Base-by-base conservation (phyloP, 164 flowering plant genomes). In the Tetrastigma voinierianum region DNA sequence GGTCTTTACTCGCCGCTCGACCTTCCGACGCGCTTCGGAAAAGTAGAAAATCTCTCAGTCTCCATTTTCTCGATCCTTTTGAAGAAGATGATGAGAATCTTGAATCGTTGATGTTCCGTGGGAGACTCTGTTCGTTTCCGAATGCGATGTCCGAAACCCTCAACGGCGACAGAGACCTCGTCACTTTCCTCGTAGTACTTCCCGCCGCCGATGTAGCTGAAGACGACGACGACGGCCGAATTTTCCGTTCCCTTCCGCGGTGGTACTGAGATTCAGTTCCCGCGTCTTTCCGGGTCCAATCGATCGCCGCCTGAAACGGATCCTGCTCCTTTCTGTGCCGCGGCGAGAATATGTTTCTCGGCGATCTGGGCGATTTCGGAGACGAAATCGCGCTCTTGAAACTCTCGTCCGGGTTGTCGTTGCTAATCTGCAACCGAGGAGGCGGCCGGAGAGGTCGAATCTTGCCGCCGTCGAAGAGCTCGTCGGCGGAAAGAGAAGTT, bases 1-100 rank as follows among this genome's bases (percentile, higher is more conserved):
- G 70, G 10, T 74, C 78, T 20, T 70, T 66, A 1, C 57, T 67
- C 18, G 77, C 49, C 0, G 81, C 78, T 9, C 86, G 71, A 1
- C 91, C 87, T 44, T 88, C 93, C n/a, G 96, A 90, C 0, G 87
- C 85, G 51, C 91, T 90, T 20, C 93, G 77, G 61, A 90, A 90
- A 47, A 89, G 63, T 14, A 90, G 67, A 20, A 90, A 66, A 64
- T 88, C 88, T 51, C 70, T 85, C 23, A 88, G 65, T 61, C 65
- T 80, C 93, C 90, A 84, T 52, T 80, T 86, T 19, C 56, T 72
- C 72, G 69, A 68, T 1, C 78, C 72, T 23, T 57, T 77, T 14
- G 71, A 74, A 11, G 71, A 45, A 32, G 65, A 45, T 4, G 69
- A 4, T 4, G 67, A 69, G 10, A 62, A 16, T 9, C 47, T 9